phyloP scores from a whole-genome alignment of 768 basidiomycete species.

The Tylopilus vinaceipallidus region DNA sequence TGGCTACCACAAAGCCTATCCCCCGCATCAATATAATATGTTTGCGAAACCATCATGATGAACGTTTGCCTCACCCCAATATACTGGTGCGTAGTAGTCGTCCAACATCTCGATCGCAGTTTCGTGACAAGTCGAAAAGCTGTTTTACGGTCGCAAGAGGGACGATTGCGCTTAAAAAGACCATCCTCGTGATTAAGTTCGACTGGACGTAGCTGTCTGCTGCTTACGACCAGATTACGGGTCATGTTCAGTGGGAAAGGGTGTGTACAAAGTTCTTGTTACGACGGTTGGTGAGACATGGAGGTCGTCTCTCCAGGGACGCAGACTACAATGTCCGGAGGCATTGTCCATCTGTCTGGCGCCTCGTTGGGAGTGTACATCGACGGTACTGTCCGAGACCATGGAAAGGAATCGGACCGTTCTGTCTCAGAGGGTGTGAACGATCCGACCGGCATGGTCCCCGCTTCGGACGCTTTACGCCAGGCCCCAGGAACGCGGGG shows the following conservation, averaged over 20 bases:
- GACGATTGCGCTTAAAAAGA: background rate
- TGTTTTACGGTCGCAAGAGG: background rate
- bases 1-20: conserved; percentile 8
- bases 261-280: background rate
- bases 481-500: background rate
- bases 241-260: background rate
- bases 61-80: conserved; percentile 8
- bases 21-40: background rate
- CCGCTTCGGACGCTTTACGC: background rate
- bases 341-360: no score
- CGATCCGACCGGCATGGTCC: background rate
- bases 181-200: background rate
- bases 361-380: no score
- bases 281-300: background rate
- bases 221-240: background rate
- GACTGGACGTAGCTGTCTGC: no score
- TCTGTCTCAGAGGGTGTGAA: no score
- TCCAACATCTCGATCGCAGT: background rate
- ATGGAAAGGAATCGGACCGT: no score
- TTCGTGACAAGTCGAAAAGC: background rate
- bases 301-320: background rate
- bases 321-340: background rate
- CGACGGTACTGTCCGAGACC: no score
- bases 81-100: conserved; percentile 1
- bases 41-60: background rate